Percentiles rank a stretch among this genome's conserved stretches.
These are phyloP conservation scores for Rhazya stricta DNA, from an alignment of 257 asterid genomes.

Conservation along the genomic window DNA sequence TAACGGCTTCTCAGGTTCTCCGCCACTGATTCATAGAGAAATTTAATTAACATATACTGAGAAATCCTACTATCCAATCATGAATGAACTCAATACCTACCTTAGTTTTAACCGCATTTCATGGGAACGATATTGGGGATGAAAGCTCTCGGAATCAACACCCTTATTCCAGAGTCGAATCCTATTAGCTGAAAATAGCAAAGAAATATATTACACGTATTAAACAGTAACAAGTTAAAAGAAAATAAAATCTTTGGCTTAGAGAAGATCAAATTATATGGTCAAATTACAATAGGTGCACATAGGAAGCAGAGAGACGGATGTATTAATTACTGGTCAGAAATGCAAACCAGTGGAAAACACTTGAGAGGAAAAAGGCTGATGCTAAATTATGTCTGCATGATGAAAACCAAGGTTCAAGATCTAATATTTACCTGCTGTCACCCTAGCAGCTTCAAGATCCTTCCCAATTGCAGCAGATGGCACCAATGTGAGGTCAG, in stretches of 20 bases:
- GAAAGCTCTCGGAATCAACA: conserved; percentile 90
- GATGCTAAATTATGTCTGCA: conserved; percentile 5
- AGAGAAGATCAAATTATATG: neutral
- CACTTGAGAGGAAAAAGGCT: neutral
- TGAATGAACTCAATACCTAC: conserved; percentile 24
- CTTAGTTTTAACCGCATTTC: conserved; percentile 80
- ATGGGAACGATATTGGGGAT: conserved; percentile 56
- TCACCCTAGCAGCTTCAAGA: conserved; percentile 68
- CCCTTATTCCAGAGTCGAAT: conserved; percentile 98
- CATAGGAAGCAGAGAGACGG: neutral
- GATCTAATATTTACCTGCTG: conserved; percentile 52
- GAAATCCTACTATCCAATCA: neutral
- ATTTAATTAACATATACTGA: conserved; percentile 16
- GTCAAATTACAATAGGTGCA: neutral
- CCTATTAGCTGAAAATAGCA: conserved; percentile 46
- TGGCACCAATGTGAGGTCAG: conserved; percentile 91
- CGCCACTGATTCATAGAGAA: conserved; percentile 43
- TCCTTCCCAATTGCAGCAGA: conserved; percentile 95
- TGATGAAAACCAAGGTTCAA: conserved; percentile 2
- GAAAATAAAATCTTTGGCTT: neutral
- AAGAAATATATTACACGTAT: neutral
- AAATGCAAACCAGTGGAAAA: neutral
- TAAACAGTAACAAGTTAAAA: too few species aligned
- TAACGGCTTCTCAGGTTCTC: conserved; percentile 85
- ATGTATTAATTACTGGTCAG: neutral